Base-by-base conservation (phyloP, 306 rosid species). In the Urtica urens region DNA sequence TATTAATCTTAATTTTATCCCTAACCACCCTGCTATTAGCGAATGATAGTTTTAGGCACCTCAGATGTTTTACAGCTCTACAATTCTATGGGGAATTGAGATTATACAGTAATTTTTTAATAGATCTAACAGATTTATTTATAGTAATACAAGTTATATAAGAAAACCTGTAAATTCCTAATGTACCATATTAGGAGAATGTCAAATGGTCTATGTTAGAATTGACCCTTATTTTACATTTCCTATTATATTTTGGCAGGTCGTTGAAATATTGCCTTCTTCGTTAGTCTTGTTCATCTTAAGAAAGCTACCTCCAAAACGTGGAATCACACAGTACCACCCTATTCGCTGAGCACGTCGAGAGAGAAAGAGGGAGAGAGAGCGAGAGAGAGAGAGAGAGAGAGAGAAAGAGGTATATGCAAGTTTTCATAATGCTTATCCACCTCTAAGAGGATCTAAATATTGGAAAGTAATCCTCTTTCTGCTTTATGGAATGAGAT, bases 291-390 rank as follows among this genome's bases (percentile, higher is more conserved):
- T 78, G 41, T 73, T 73, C 72, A 78, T 78, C 49, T 49, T 78
- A 55, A 63, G 84, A 42, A 78, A 78, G 73, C 43, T 78, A 50
- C 80, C 84, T 35, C 84, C 84, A 3, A 73, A 70, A 50, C 84
- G 75, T 20, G 80, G 84, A 31, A 70, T 77, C 72, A 77, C 80
- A 9, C 84, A 78, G 14, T 78, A 73, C 53, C 80, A 78, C 48
- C 72, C 84, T 9, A 78, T 73, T 54, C 80, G 77, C 67, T 78
- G 30, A 63, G 56, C n/a, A n/a, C n/a, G n/a, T n/a, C n/a, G n/a
- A n/a, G n/a, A n/a, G n/a, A 58, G 48, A 40, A 46, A 23, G 7
- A 17, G 26, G 27, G 51, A 50, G 51, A 50, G 5, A 23, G 10
- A 35, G 17, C 14, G n/a, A n/a, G n/a, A n/a, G n/a, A n/a, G n/a